Evolutionary conservation across 306 rosid genomes (phyloP).

Genomic region (Rubus parviflorus): DNA sequence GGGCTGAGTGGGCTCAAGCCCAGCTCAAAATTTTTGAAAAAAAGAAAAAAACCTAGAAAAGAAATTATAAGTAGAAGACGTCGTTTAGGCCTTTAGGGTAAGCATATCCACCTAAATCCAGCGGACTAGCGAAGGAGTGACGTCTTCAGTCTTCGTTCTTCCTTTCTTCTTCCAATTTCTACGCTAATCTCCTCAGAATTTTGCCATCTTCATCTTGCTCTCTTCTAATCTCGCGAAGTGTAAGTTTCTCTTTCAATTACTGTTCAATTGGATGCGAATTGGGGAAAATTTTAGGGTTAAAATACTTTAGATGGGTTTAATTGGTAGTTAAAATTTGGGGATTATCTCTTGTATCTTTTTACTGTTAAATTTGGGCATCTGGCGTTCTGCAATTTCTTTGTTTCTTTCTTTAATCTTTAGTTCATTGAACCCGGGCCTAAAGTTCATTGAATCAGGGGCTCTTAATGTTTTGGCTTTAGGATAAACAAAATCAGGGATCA

Average conservation of each 20-base stretch:
- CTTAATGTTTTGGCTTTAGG: neutral
- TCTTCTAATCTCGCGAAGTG: neutral
- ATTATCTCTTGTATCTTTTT: neutral
- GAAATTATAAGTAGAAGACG: neutral
- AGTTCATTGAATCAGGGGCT: neutral
- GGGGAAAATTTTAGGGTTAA: neutral
- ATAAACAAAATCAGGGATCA: neutral
- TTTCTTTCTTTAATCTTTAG: too few species aligned
- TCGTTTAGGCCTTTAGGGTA: neutral
- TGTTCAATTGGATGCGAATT: neutral
- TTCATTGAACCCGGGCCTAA: too few species aligned
- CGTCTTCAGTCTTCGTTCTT: neutral
- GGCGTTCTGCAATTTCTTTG: too few species aligned
- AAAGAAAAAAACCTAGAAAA: too few species aligned
- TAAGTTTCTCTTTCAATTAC: neutral
- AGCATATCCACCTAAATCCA: neutral
- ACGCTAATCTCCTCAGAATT: neutral
- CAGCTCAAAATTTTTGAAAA: too few species aligned
- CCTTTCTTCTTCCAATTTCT: neutral
- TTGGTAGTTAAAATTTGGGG: neutral
- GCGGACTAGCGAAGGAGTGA: neutral
- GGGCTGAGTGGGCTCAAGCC: too few species aligned
- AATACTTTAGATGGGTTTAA: neutral
- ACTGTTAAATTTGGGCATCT: too few species aligned
- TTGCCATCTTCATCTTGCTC: too few species aligned